phyloP scores from a whole-genome alignment of 148 eudicot genomes.

The Camellia japonica region DNA sequence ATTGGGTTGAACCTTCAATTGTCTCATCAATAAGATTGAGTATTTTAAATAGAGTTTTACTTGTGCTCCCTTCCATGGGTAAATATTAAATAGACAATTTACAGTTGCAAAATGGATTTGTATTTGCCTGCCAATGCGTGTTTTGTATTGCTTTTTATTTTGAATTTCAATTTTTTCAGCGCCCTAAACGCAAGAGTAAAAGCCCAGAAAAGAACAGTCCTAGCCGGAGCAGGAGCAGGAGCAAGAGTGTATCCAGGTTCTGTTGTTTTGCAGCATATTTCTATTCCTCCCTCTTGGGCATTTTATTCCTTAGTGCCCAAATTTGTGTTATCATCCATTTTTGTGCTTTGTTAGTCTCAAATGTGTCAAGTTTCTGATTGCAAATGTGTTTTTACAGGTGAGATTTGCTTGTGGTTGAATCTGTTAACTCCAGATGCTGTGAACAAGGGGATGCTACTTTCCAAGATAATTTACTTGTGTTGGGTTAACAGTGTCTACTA shows the following conservation, averaged over 20 bases:
- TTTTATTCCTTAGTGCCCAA: not conserved
- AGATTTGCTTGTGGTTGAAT: not conserved
- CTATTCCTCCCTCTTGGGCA: not conserved
- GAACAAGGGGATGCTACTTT: not conserved
- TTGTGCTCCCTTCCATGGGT: too few species aligned
- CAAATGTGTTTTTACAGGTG: slow-evolving; percentile 3
- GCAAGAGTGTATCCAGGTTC: slow-evolving; percentile 46
- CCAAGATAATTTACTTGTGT: not conserved
- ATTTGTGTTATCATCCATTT: not conserved
- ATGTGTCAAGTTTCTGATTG: not conserved
- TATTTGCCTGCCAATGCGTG: not conserved
- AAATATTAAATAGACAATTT: not conserved
- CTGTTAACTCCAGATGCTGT: not conserved
- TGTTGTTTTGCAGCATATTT: not conserved
- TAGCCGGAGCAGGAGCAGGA: slow-evolving; percentile 38
- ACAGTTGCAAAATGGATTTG: not conserved
- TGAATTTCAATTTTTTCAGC: not conserved
- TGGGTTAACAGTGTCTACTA: not conserved
- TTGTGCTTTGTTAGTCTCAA: not conserved
- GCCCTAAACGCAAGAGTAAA: slow-evolving; percentile 41
- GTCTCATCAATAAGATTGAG: not conserved
- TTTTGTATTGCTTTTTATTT: slow-evolving; percentile 12
- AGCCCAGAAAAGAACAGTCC: slow-evolving; percentile 45
- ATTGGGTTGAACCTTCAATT: not conserved
- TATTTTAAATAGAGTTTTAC: not conserved